phyloP scores from a whole-genome alignment of 352 stramenopile species.

The Phytophthora sp. region DNA sequence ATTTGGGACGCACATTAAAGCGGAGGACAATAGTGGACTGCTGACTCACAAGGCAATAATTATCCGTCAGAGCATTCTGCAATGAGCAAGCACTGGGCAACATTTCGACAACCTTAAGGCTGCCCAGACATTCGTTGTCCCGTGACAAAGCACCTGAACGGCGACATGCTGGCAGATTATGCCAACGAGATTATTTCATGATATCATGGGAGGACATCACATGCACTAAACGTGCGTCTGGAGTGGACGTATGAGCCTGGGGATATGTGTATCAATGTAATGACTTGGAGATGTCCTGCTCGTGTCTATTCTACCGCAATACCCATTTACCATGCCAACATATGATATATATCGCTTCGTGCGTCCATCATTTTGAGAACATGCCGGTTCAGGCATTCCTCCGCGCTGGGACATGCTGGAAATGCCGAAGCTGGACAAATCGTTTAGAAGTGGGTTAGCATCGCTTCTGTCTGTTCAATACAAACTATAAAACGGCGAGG shows the following conservation, averaged over 20 bases:
- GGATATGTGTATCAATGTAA: slow-evolving; percentile 5
- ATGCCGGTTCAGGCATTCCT: slow-evolving; percentile 4
- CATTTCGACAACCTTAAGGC: background rate
- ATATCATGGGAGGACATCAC: background rate
- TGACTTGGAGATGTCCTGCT: background rate
- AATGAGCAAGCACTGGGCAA: background rate
- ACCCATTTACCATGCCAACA: slow-evolving; percentile 14
- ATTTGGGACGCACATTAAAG: no score
- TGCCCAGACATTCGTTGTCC: background rate
- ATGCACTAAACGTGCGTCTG: background rate
- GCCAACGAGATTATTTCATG: slow-evolving; percentile 11
- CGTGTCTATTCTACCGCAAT: slow-evolving; percentile 10
- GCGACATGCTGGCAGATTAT: background rate
- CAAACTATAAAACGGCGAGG: background rate
- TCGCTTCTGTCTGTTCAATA: background rate
- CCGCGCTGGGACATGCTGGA: background rate
- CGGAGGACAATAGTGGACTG: slow-evolving; percentile 1
- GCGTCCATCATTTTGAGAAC: background rate
- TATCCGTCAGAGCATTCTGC: background rate
- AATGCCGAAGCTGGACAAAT: background rate
- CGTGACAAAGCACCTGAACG: background rate
- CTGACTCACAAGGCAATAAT: background rate
- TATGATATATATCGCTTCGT: slow-evolving; percentile 9
- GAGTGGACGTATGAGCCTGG: background rate
- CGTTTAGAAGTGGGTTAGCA: slow-evolving; percentile 1